Base-by-base conservation (phyloP, 2,329 filamentous ascomycete genomes). In the Claviceps capensis region DNA sequence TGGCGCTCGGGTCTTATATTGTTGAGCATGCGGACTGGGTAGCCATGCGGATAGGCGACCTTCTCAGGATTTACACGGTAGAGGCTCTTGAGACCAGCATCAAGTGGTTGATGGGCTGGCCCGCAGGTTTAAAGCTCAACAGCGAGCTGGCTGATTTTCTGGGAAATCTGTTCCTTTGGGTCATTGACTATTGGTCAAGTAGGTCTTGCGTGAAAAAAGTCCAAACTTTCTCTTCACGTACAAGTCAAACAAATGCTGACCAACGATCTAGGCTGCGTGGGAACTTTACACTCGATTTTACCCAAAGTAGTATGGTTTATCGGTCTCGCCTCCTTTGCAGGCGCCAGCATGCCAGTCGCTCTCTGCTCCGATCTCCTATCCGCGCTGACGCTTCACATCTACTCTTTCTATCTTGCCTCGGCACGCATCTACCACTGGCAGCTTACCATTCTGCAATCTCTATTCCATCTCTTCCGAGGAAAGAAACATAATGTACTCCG, bases 371-470 rank as follows among this genome's bases (percentile, higher is more conserved):
- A 98, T 65, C 77, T 98, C 6, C 76, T 97, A 3, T 95, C 91
- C 1, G 77, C 94, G 47, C 74, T 97, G 54, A 98, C 94, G 1
- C 73, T 98, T 38, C 93, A 98, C 68, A 96, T 98, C 52, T 95
- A 97, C 72, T 95, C 86, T 1, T 98, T 98, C 67, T 98, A 98
- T 67, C 84, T 97, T 53, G 91, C 94, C 16, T 95, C 90, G 8
- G 93, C 93, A 2, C 85, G 93, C 49, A 97, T 98, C 62, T 98
- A 91, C 68, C 89, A 97, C 69, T 98, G 93, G 93, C 93, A 98
- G 69, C 82, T 98, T 55, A 95, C 86, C 3, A 97, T 98, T 56
- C 85, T 98, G 57, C 84, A 91, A 58, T 97, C 91, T 11, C 81
- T 98, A n/a, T 98, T 98, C 68, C 94, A 98, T 65, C 82, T 98